A percentile compares a stretch with the other conserved stretches of the same genome.
These are phyloP conservation scores for Clitopilus passeckerianus DNA, from an alignment of 768 basidiomycete species.

Conservation along the genomic window DNA sequence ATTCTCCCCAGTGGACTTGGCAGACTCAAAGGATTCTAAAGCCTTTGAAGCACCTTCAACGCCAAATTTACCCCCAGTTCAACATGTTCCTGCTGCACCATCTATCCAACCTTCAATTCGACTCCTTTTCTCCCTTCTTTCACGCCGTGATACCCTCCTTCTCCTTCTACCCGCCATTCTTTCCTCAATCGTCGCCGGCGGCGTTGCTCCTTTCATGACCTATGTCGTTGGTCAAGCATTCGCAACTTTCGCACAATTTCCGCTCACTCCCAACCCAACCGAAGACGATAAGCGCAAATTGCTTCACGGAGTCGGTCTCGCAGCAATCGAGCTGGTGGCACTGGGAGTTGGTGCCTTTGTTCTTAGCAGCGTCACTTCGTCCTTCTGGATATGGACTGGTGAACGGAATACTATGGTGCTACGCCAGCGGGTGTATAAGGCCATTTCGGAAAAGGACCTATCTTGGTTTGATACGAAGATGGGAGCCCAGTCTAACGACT, in stretches of 20 bases:
- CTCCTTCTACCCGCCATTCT: constrained; percentile 62
- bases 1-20: constrained; percentile 9
- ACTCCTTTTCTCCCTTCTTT: constrained; percentile 63
- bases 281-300: constrained; percentile 42
- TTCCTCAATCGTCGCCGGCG: constrained; percentile 60
- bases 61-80: not conserved
- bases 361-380: constrained; percentile 70
- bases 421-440: constrained; percentile 61
- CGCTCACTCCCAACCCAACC: constrained; percentile 24
- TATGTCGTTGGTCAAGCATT: constrained; percentile 74
- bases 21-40: constrained; percentile 1
- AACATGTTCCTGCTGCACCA: constrained; percentile 4
- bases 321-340: constrained; percentile 61
- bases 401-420: constrained; percentile 73
- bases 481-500: constrained; percentile 43
- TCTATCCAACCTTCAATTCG: constrained; percentile 17
- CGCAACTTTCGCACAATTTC: constrained; percentile 63
- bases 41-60: constrained; percentile 1
- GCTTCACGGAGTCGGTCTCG: constrained; percentile 50
- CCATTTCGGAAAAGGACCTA: constrained; percentile 69
- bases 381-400: constrained; percentile 84
- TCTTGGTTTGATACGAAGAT: constrained; percentile 89
- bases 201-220: constrained; percentile 86
- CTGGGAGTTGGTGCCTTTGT: constrained; percentile 63
- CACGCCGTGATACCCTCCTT: constrained; percentile 47